Percentiles rank a stretch among this genome's conserved stretches.
Conservation (phyloP, 2,329 filamentous ascomycete species). For the Diaporthe ampelina region DNA sequence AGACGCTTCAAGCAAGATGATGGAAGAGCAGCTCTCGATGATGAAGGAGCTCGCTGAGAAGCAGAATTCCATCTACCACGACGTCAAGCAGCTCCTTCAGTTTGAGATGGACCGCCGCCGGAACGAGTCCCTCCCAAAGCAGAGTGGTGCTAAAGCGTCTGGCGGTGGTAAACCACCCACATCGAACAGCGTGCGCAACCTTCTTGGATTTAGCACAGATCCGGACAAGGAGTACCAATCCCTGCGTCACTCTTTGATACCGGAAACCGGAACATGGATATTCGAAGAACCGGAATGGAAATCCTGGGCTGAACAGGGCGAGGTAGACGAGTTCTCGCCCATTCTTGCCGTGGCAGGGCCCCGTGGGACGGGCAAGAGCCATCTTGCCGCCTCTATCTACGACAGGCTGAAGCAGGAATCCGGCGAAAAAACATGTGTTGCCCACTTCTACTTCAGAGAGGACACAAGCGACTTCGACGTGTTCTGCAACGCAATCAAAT, state of each 20-base stretch:
- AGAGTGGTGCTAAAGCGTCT: neutral
- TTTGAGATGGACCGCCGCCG: constrained; percentile 8
- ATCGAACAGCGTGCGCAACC: neutral
- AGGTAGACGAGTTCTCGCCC: neutral
- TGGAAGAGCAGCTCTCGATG: constrained; percentile 14
- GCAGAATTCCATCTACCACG: constrained; percentile 7
- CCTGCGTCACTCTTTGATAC: neutral
- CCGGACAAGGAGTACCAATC: constrained; percentile 5
- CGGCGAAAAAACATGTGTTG: neutral
- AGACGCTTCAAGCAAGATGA: neutral
- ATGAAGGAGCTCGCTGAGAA: neutral
- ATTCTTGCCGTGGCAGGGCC: neutral
- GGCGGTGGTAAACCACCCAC: neutral
- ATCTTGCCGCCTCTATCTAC: constrained; percentile 10
- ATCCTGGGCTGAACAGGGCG: neutral
- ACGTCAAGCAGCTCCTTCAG: neutral
- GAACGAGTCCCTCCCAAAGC: neutral
- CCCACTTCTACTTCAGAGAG: constrained; percentile 7
- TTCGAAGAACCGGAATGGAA: constrained; percentile 3
- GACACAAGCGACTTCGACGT: neutral
- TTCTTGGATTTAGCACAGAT: neutral
- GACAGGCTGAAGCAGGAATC: neutral
- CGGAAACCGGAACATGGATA: neutral
- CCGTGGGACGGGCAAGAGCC: constrained; percentile 2
- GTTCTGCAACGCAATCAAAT: neutral